Percentiles rank a stretch among this genome's conserved stretches.
phyloP scores from a whole-genome alignment of 805 yeast species.

The Kockiozyma suomiensis region DNA sequence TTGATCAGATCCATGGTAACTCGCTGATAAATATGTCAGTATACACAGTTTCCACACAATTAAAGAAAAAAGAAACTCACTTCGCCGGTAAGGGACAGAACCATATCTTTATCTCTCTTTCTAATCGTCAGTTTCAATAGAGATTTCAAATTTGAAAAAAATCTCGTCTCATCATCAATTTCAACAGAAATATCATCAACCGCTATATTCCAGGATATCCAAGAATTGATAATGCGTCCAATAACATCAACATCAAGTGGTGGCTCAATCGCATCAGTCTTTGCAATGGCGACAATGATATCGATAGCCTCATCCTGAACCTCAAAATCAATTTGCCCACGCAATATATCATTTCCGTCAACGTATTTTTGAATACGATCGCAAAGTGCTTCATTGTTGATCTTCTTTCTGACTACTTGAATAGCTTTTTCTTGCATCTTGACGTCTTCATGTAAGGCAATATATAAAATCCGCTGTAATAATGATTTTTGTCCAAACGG shows the following conservation, averaged over 20 bases:
- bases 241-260: constrained; percentile 33
- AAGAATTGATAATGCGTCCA: constrained; percentile 39
- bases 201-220: constrained; percentile 44
- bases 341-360: constrained; percentile 38
- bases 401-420: constrained; percentile 36
- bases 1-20: constrained; percentile 74
- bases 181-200: constrained; percentile 37
- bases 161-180: constrained; percentile 25
- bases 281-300: constrained; percentile 36
- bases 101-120: constrained; percentile 70
- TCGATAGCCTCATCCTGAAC: constrained; percentile 38
- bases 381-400: constrained; percentile 41
- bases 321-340: constrained; percentile 42
- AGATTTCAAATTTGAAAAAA: constrained; percentile 50
- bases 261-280: constrained; percentile 31
- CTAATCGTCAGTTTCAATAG: constrained; percentile 65
- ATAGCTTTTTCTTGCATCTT: constrained; percentile 61
- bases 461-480: constrained; percentile 72
- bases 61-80: background rate
- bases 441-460: constrained; percentile 74
- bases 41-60: background rate
- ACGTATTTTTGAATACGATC: constrained; percentile 41
- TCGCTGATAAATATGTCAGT: constrained; percentile 64
- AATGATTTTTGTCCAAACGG: constrained; percentile 70
- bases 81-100: constrained; percentile 48